Base-by-base conservation (phyloP, 1,139 yeast species). In the Nakaseomyces bracarensis region DNA sequence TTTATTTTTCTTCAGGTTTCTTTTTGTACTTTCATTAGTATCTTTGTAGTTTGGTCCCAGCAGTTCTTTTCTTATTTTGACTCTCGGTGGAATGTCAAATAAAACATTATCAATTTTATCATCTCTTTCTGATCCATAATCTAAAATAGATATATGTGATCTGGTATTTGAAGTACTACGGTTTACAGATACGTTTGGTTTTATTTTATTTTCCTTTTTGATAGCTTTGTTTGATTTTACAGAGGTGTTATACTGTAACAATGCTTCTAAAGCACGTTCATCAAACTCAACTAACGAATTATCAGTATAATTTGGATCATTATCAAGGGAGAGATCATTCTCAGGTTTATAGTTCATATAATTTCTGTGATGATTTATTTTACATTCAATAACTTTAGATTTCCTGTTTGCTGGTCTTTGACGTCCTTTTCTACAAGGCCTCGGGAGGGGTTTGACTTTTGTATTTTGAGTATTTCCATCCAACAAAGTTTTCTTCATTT, bases 271-370 rank as follows among this genome's bases (percentile, higher is more conserved):
- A n/a, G 36, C 36, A 30, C 20, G 13, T 19, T 30, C 34, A 16
- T 30, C 34, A 30, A 30, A 30, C 13, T 30, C 34, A 30, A 30
- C 14, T 30, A 30, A 30, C 5, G 34, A 30, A 30, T 3, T 30
- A 18, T 30, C 34, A 3, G 5, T 19, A 11, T 30, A 10, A 11
- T 30, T 30, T 18, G 21, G 34, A 18, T 18, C 22, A 30, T 19
- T 18, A 8, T 18, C 34, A 2, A 4, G 14, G 4, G 34, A 30
- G 2, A 18, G 6, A 18, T 30, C 14, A 10, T 16, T 16, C 7
- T 30, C 22, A 18, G 21, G 18, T 3, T 11, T 8, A 21, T 22
- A 30, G 4, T 30, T 11, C 4, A n/a, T 13, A 18, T 18, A 16
- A 4, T 18, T 16, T 9, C 11, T 15, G 3, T 18, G n/a, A 9